Evolutionary conservation across 345 rosid species (phyloP), one percentile per base, ranked within the genome.

Genomic region (Acer campestre): DNA sequence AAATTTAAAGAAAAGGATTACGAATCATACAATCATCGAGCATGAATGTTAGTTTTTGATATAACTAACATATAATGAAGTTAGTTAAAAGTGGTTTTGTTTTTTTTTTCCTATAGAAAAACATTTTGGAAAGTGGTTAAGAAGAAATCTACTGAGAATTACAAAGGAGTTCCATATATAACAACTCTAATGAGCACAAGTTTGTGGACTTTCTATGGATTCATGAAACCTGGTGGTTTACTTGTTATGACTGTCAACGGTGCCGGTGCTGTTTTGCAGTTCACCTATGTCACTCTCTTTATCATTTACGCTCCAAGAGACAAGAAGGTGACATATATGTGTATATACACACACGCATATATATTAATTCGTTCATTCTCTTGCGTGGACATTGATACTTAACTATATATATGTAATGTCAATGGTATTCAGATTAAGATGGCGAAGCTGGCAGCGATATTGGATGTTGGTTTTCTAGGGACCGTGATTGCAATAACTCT

Each of bases 181-280:
- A 87, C 90, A 2, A 89, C 94, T 6, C 84, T 90, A 23, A 17
- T 89, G 73, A 82, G 90, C 85, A 86, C 94, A 2, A 85, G 90
- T 35, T 75, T 89, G 64, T 89, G 94, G 94, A 83, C 85, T 67
- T 87, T 90, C 82, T 89, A 90, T 68, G 94, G 94, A 63, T 44
- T 89, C 29, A 68, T 90, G 11, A 87, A 87, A 68, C 90, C 94
- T 0, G 86, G 79, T 0, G 91, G 90, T n/a, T 75, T 89, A 22
- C 90, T 90, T 35, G 72, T 89, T 3, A 31, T 80, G 14, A 89
- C 94, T 0, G 91, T 89, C 5, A 90, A 89, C 58, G 88, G 88
- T 0, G 85, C 86, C 0, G 94, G 94, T 11, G 80, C 83, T 7
- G n/a, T 77, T 63, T 59, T 89, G 68, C 94, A 90, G 73, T 68